These are phyloP conservation scores for Schwanniomyces vanrijiae DNA, from an alignment of 805 yeast genomes.

Conservation along the genomic window DNA sequence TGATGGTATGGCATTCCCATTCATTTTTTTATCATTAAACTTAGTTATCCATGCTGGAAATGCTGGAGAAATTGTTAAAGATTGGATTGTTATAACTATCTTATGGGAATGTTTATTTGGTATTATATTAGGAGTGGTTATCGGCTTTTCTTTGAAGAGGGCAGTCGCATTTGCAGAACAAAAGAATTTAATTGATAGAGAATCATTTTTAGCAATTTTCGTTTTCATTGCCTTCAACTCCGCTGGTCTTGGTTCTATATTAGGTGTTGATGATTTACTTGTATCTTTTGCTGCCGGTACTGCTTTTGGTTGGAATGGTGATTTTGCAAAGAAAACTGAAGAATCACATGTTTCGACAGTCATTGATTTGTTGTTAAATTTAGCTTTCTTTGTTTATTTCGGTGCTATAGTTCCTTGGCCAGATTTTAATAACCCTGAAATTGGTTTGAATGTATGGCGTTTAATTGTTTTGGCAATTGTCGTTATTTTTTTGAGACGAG, in stretches of 20 bases:
- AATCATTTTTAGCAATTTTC: constrained; percentile 83
- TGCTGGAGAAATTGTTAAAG: constrained; percentile 66
- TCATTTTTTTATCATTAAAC: constrained; percentile 69
- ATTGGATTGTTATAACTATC: constrained; percentile 77
- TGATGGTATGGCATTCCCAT: constrained; percentile 96
- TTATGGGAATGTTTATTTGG: constrained; percentile 85
- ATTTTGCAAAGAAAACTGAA: constrained; percentile 79
- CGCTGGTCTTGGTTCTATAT: constrained; percentile 84
- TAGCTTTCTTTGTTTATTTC: constrained; percentile 84
- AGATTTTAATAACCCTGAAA: constrained; percentile 57
- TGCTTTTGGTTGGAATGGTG: constrained; percentile 91
- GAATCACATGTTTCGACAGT: constrained; percentile 87
- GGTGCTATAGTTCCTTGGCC: constrained; percentile 93
- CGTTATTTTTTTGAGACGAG: constrained; percentile 70
- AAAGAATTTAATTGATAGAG: constrained; percentile 74
- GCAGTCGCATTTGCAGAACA: constrained; percentile 73
- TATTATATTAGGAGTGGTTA: constrained; percentile 63
- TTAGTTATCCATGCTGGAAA: constrained; percentile 66
- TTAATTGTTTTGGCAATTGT: constrained; percentile 72
- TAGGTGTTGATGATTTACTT: constrained; percentile 86
- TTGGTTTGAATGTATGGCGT: constrained; percentile 80
- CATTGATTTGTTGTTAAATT: constrained; percentile 79
- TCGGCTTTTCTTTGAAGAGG: constrained; percentile 72
- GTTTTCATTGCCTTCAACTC: constrained; percentile 79
- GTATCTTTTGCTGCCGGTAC: constrained; percentile 93